These are phyloP conservation scores for Globisporangium heterothallicum DNA, from an alignment of 352 stramenopile species.

Conservation along the genomic window DNA sequence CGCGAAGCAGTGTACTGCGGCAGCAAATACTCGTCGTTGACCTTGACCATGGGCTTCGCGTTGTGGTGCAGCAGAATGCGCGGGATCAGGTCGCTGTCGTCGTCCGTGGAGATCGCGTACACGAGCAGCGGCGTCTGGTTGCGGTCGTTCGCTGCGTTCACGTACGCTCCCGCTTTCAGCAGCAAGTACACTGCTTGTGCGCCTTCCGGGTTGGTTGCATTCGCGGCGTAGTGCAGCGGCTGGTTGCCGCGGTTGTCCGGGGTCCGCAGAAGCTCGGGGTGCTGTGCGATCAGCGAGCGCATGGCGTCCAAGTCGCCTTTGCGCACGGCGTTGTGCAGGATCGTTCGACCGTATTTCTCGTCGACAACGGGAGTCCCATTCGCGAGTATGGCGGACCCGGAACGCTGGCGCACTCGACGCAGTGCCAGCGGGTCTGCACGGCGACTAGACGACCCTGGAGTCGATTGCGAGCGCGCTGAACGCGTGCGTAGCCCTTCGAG, in stretches of 20 bases:
- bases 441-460: slow-evolving; percentile 1
- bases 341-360: slow-evolving; percentile 38
- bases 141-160: slow-evolving; percentile 47
- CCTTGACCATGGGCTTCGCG: slow-evolving; percentile 37
- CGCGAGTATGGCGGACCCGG: not conserved
- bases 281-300: slow-evolving; percentile 21
- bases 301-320: slow-evolving; percentile 40
- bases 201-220: slow-evolving; percentile 24
- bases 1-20: slow-evolving; percentile 36
- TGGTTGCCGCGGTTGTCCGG: slow-evolving; percentile 49
- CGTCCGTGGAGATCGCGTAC: slow-evolving; percentile 46
- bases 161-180: slow-evolving; percentile 39
- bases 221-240: slow-evolving; percentile 54
- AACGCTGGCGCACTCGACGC: slow-evolving; percentile 3
- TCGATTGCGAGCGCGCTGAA: slow-evolving; percentile 7
- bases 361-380: slow-evolving; percentile 13
- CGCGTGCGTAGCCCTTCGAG: slow-evolving; percentile 12
- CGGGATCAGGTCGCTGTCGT: slow-evolving; percentile 40
- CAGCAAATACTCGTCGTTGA: slow-evolving; percentile 40
- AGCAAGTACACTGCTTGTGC: slow-evolving; percentile 37
- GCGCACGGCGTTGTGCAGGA: slow-evolving; percentile 45
- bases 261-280: slow-evolving; percentile 31
- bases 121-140: slow-evolving; percentile 48
- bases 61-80: slow-evolving; percentile 49
- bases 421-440: not conserved